phyloP scores from a whole-genome alignment of 2,329 filamentous ascomycete genomes.

The Alternaria hordeiaustralica region DNA sequence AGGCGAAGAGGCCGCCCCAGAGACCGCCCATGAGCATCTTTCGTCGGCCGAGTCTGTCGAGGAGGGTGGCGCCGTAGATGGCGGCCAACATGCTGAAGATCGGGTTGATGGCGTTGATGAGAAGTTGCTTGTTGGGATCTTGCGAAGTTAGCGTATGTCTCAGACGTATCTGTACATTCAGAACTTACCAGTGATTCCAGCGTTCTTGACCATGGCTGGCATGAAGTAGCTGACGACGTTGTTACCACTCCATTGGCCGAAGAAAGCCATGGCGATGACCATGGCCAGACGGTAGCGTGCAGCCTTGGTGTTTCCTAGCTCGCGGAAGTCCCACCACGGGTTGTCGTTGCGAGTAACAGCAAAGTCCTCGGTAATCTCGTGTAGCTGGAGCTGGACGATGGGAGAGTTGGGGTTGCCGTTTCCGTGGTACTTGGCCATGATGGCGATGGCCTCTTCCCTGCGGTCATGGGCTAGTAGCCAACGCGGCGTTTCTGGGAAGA shows the following conservation, averaged over 20 bases:
- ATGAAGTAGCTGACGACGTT: conserved; percentile 44
- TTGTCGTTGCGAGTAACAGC: conserved; percentile 38
- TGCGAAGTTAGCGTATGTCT: not conserved
- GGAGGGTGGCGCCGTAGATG: conserved; percentile 48
- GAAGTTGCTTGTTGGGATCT: conserved; percentile 44
- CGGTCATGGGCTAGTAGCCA: conserved; percentile 60
- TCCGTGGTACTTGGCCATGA: conserved; percentile 66
- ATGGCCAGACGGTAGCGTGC: conserved; percentile 46
- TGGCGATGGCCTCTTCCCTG: conserved; percentile 61
- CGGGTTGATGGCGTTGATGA: conserved; percentile 52
- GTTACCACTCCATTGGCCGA: conserved; percentile 52
- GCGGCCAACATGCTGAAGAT: conserved; percentile 49
- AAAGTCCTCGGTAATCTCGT: conserved; percentile 46
- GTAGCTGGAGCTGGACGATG: conserved; percentile 46
- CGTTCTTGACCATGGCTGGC: conserved; percentile 15
- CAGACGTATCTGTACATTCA: not conserved
- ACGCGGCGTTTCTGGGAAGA: conserved; percentile 12
- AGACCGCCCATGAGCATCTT: conserved; percentile 49
- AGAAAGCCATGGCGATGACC: conserved; percentile 52
- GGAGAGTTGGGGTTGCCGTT: conserved; percentile 51
- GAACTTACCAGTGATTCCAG: conserved; percentile 9
- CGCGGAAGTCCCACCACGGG: conserved; percentile 46
- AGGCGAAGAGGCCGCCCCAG: conserved; percentile 41
- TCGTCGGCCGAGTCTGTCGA: conserved; percentile 42
- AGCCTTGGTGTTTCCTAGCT: conserved; percentile 39